These are phyloP conservation scores for Avena atlantica DNA, from an alignment of 176 grass and related monocot species.

Conservation along the genomic window DNA sequence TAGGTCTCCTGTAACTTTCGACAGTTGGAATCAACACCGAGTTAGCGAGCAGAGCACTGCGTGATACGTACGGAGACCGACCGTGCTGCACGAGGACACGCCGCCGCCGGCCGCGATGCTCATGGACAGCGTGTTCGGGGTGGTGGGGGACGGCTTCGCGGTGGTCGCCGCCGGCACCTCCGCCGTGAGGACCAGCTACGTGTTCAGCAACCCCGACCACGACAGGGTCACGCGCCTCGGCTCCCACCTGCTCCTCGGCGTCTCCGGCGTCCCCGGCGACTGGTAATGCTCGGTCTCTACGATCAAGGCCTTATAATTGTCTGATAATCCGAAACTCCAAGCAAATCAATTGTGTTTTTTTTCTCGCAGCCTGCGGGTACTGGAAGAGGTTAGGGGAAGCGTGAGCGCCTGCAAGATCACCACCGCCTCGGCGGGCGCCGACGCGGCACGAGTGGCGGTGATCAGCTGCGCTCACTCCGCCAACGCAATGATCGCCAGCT, in stretches of 20 bases:
- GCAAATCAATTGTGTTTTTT: background rate
- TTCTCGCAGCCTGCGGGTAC: background rate
- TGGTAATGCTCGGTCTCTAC: slow-evolving; percentile 33
- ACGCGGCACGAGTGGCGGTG: background rate
- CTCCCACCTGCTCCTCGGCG: slow-evolving; percentile 63
- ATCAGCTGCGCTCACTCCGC: background rate
- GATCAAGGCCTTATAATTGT: background rate
- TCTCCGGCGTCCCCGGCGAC: slow-evolving; percentile 66
- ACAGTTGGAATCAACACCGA: background rate
- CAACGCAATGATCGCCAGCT: background rate
- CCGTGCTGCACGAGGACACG: background rate
- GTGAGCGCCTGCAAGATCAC: background rate
- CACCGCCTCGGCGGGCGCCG: background rate
- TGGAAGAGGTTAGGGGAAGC: background rate
- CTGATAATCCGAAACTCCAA: background rate
- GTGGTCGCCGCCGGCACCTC: slow-evolving; percentile 65
- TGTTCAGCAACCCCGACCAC: slow-evolving; percentile 44
- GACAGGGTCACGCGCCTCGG: slow-evolving; percentile 71
- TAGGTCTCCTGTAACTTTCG: background rate
- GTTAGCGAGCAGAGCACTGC: background rate
- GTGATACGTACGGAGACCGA: background rate
- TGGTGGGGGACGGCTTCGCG: slow-evolving; percentile 64
- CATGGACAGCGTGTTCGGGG: slow-evolving; percentile 69
- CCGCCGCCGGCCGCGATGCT: background rate
- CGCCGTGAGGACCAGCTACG: slow-evolving; percentile 48